Base-by-base conservation (phyloP, 108 stramenopile species). In the Cyclotella kingstonii region DNA sequence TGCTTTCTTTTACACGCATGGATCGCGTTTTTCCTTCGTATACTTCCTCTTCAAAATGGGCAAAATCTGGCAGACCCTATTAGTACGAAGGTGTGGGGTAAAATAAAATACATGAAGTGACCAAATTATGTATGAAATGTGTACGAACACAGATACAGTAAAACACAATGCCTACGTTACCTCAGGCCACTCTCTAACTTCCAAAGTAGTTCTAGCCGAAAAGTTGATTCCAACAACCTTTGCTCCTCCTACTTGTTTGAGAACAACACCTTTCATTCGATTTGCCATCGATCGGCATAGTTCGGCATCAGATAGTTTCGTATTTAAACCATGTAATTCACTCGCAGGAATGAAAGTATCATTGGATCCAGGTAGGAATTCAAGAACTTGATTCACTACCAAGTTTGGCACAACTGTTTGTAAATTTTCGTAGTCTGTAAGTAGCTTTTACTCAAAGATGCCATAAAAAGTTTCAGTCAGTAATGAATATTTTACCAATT, bases 181-280 rank as follows among this genome's bases (percentile, higher is more conserved):
- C 14, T 56, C 5, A 12, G 90, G 90, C 91, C 91, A 93, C 51
- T 92, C 91, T 11, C 91, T 60, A 27, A 92, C 91, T 55, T 93
- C 91, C 11, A 93, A 67, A 4, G 86, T 89, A 0, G 87, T 89
- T 21, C 62, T 63, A 23, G 91, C 91, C 7, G 87, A 89, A 66
- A 92, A 92, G 45, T 87, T 83, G 39, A 92, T 89, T 4, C 91
- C 91, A 26, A 84, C 85, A 17, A 94, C 87, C 72, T 94, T 94
- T 45, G 93, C 93, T 4, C 86, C 89, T 11, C 93, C 93, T 5
- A 94, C 87, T 70, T 94, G 93, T 52, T 61, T 72, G 11, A 94
- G 60, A 14, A 83, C 42, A 0, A 88, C 82, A 38, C 93, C 93
- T 43, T 87, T 87, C 81, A 84, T 80, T 39, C 78, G 60, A 12